Evolutionary conservation across 2,329 filamentous ascomycete species (phyloP).

Genomic region (Alternaria panax): DNA sequence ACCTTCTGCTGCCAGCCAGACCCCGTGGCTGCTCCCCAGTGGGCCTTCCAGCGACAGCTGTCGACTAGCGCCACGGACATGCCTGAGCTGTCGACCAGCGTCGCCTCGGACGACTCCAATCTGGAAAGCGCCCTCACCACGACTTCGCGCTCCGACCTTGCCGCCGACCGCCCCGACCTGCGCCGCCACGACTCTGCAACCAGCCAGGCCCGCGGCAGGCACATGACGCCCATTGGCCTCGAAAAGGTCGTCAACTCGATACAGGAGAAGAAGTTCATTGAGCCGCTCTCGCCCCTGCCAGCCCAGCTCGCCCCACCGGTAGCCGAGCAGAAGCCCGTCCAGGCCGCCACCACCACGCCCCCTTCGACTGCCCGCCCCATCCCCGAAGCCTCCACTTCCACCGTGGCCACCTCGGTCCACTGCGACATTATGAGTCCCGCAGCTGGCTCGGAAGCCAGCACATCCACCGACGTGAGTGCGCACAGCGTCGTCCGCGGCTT

Average conservation of each 20-base stretch:
- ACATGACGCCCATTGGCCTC: conserved; percentile 90
- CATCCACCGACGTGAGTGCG: conserved; percentile 66
- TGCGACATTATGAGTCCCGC: conserved; percentile 52
- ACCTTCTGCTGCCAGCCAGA: conserved; percentile 83
- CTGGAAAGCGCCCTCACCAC: conserved; percentile 52
- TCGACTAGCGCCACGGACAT: conserved; percentile 40
- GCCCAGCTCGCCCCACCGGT: conserved; percentile 46
- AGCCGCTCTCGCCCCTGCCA: conserved; percentile 61
- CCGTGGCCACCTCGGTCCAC: conserved; percentile 56
- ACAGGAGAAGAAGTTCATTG: conserved; percentile 78
- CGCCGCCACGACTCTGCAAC: conserved; percentile 74
- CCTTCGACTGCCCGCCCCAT: conserved; percentile 55
- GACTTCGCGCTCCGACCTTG: conserved; percentile 57
- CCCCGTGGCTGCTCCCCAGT: conserved; percentile 48
- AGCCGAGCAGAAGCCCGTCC: conserved; percentile 16
- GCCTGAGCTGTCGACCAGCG: conserved; percentile 57
- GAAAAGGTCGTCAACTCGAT: conserved; percentile 95
- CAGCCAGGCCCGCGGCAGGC: conserved; percentile 76
- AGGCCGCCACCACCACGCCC: conserved; percentile 46
- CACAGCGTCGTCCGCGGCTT: conserved; percentile 86
- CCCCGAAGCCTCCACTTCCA: conserved; percentile 67
- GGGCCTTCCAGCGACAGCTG: conserved; percentile 43
- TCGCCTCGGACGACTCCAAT: conserved; percentile 55
- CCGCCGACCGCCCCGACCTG: conserved; percentile 69
- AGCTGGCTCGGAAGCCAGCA: conserved; percentile 66